phyloP scores from a whole-genome alignment of 768 basidiomycete species.

The Chalciporus chontae region DNA sequence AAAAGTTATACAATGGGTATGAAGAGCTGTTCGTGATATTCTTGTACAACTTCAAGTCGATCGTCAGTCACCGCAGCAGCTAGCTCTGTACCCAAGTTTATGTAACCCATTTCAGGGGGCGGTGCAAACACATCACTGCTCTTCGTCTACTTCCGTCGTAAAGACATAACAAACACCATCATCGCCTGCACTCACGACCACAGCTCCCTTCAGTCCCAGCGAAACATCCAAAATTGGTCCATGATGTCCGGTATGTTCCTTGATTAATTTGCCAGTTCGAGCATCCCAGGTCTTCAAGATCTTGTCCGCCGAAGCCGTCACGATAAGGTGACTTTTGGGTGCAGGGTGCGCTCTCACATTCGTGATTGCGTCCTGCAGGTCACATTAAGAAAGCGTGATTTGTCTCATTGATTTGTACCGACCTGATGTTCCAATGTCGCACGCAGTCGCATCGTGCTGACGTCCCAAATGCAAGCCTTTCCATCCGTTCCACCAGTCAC shows the following conservation, averaged over 20 bases:
- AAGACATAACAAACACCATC: constrained; percentile 86
- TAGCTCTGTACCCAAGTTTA: too few relatives aligned
- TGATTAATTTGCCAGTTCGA: constrained; percentile 73
- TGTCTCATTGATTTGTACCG: constrained; percentile 17
- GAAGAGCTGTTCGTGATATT: not conserved
- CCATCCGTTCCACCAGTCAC: constrained; percentile 92
- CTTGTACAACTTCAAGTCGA: too few relatives aligned
- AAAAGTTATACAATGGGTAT: not conserved
- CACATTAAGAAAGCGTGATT: constrained; percentile 4
- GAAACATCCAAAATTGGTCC: constrained; percentile 74
- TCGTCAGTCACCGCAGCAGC: too few relatives aligned
- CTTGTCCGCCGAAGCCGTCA: constrained; percentile 85
- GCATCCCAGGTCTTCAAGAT: constrained; percentile 92
- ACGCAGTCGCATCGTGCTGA: constrained; percentile 79
- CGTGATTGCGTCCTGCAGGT: constrained; percentile 79
- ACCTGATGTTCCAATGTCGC: constrained; percentile 83
- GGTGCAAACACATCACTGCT: not conserved
- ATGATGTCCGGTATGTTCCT: constrained; percentile 79
- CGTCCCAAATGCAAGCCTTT: constrained; percentile 93
- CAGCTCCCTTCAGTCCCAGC: constrained; percentile 63
- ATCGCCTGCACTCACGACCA: constrained; percentile 86
- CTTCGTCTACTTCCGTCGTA: constrained; percentile 46
- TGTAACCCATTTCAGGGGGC: too few relatives aligned
- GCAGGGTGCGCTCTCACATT: constrained; percentile 69
- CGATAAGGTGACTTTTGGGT: constrained; percentile 72